Evolutionary conservation across 192 early-diverging fungal species (phyloP).

Genomic region (Kickxella alabastrina): DNA sequence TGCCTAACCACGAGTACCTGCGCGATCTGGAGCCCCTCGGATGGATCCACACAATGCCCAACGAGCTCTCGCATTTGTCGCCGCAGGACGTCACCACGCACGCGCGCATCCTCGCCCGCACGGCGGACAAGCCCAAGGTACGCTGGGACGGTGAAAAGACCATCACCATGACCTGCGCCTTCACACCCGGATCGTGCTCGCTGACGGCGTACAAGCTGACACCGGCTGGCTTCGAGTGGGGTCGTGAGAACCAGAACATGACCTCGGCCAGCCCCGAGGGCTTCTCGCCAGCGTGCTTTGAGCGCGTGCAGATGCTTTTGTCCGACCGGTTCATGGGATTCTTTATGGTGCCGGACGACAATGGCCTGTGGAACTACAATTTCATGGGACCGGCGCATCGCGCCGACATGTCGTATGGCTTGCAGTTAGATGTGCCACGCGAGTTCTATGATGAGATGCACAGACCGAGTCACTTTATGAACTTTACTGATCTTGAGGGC

Average conservation of each 20-base stretch:
- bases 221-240: slow-evolving; percentile 97
- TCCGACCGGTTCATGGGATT: slow-evolving; percentile 95
- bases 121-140: slow-evolving; percentile 57
- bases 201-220: slow-evolving; percentile 94
- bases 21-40: slow-evolving; percentile 93
- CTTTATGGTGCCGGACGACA: slow-evolving; percentile 95
- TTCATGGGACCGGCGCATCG: slow-evolving; percentile 96
- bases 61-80: slow-evolving; percentile 77
- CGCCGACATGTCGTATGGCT: slow-evolving; percentile 86
- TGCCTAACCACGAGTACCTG: slow-evolving; percentile 90
- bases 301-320: slow-evolving; percentile 96
- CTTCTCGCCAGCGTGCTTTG: slow-evolving; percentile 82
- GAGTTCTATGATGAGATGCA: slow-evolving; percentile 97
- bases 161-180: slow-evolving; percentile 88
- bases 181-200: slow-evolving; percentile 97
- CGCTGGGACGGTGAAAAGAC: slow-evolving; percentile 95
- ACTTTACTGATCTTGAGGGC: slow-evolving; percentile 69
- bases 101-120: slow-evolving; percentile 84
- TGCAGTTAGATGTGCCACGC: slow-evolving; percentile 88
- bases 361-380: slow-evolving; percentile 97
- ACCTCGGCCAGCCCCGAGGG: slow-evolving; percentile 74
- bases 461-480: slow-evolving; percentile 93
- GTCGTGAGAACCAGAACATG: slow-evolving; percentile 86
- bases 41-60: slow-evolving; percentile 97
- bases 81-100: slow-evolving; percentile 92